Base-by-base conservation (phyloP, 805 yeast genomes). In the Kurtzmaniella fragi region DNA sequence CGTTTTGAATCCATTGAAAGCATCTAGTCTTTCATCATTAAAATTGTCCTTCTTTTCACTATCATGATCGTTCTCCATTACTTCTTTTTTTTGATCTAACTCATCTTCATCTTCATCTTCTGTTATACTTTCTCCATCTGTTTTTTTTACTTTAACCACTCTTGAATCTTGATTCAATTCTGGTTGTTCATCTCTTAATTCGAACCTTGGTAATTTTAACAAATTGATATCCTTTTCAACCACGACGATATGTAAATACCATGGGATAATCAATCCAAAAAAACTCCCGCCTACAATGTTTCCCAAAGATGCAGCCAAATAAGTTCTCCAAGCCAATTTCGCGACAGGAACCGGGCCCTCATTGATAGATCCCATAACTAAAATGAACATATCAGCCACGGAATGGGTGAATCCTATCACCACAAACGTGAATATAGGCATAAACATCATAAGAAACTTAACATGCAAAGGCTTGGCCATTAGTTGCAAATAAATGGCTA, bases 391-490 rank as follows among this genome's bases (percentile, higher is more conserved):
- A 56, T 86, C 95, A 1, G 95, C 95, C 7, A 86, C 88, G 1
- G 79, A 78, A 54, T 86, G 95, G 2, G 86, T 78, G 59, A 79
- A 86, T 0, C 95, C 93, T 68, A 81, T 67, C 1, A 81, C 50
- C n/a, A 84, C 93, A 58, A 86, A 84, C 0, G 90, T 78, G 57
- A 84, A 83, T 12, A 85, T 70, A 1, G 95, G 95, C 15, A 84
- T 54, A 12, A 69, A 52, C 64, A 85, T 73, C 64, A 82, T 60
- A 5, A 82, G 34, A 23, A 82, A 67, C 49, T 82, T 84, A 28
- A 86, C 95, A 53, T 86, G 95, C 8, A 81, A 53, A 0, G 95
- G 95, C 52, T 82, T 83, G 5, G 84, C 84, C 80, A 85, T 75
- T 31, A 86, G 62, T 53, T 85, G 95, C 34, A 85, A 60, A 59